Percentiles rank a stretch among this genome's conserved stretches.
Conservation (phyloP, 1,139 yeast species). For the Nakaseomyces sp. region DNA sequence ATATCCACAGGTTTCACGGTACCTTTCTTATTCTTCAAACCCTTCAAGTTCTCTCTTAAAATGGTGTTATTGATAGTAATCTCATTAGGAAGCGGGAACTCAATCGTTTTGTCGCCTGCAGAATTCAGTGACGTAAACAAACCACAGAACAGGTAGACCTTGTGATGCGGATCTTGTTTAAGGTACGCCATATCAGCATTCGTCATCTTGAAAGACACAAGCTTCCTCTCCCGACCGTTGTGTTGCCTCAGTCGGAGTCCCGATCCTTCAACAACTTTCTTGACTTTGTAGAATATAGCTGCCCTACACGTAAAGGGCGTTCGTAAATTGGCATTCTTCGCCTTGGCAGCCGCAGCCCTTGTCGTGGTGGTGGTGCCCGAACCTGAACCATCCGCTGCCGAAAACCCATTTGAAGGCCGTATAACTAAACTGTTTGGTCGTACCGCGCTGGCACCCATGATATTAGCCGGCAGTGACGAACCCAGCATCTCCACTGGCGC, state of each 20-base stretch:
- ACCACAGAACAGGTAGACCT: constrained; percentile 43
- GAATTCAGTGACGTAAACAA: constrained; percentile 22
- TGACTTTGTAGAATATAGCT: constrained; percentile 44
- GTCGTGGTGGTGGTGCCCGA: constrained; percentile 8
- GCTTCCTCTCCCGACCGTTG: constrained; percentile 36
- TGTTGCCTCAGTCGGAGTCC: constrained; percentile 35
- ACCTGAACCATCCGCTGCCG: neutral
- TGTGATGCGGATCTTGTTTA: constrained; percentile 13
- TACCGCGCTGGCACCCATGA: constrained; percentile 5
- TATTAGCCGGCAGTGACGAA: neutral
- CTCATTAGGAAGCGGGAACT: constrained; percentile 46
- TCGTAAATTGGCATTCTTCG: constrained; percentile 15
- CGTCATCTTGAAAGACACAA: constrained; percentile 34
- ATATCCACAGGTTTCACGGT: constrained; percentile 62
- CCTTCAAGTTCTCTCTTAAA: constrained; percentile 44
- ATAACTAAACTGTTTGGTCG: constrained; percentile 6
- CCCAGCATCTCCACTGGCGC: constrained; percentile 12
- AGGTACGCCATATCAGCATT: constrained; percentile 19
- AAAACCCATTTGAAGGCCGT: constrained; percentile 5
- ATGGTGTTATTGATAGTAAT: constrained; percentile 41
- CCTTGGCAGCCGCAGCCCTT: constrained; percentile 5
- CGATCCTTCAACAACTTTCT: constrained; percentile 37
- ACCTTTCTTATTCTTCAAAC: constrained; percentile 52
- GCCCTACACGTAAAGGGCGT: constrained; percentile 34
- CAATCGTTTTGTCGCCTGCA: constrained; percentile 11